Evolutionary conservation across 2,329 filamentous ascomycete species (phyloP), one percentile per base, ranked within the genome.

Genomic region (Leptosphaerulina australis): DNA sequence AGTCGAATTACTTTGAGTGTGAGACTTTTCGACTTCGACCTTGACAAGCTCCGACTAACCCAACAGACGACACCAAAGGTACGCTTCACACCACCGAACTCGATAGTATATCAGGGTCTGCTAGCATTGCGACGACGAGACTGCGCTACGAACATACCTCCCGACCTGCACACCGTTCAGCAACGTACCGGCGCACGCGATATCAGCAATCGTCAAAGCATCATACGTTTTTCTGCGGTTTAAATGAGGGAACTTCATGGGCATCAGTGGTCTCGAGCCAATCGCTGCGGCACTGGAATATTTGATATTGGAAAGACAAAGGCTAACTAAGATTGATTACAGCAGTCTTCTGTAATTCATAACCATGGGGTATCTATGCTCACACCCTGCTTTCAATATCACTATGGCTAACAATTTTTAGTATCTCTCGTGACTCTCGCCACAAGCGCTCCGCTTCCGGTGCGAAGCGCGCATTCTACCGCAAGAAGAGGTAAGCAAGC

Each of bases 371-470:
- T 80, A 79, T 72, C 64, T 69, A 64, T 47, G 39, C 48, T 43
- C 49, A 43, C 53, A 29, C 35, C 44, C 31, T 31, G 35, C 26
- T 30, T 31, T 33, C 12, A 20, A 35, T 4, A 35, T 44, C 25
- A 18, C 55, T 60, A 37, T 20, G 38, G 68, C 76, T 79, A 62
- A 79, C 71, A 44, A 11, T 21, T 28, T 33, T 10, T 71, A 80
- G 94, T 99, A 97, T 99, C 84, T 97, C 93, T 82, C 90, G 94
- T 84, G 93, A 97, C 84, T 96, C 91, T 80, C 91, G 94, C 84
- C 94, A 99, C 88, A 99, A 99, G 90, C 92, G 94, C 83, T 92
- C 91, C 81, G 92, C 93, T 80, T 90, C 95, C 79, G 95, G 94
- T 86, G 94, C 95, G 76, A 99, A 99, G 78, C 73, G 78, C 66